Evolutionary conservation across 352 stramenopile genomes (phyloP).

Genomic region (Globisporangium spiculum): DNA sequence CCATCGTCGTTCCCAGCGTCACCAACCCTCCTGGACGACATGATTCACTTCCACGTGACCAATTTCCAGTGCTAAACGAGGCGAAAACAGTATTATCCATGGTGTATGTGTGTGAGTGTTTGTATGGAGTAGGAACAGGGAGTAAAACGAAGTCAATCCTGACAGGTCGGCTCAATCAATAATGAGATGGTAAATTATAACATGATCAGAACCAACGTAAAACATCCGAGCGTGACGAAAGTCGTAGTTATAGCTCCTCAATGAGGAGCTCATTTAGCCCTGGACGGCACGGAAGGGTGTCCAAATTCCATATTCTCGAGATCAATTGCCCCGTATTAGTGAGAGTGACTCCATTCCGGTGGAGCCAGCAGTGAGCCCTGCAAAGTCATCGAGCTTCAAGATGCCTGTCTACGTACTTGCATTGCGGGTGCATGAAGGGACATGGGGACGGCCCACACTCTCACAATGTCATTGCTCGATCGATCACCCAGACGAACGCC

Average conservation of each 20-base stretch:
- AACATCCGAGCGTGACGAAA: neutral
- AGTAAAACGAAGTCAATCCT: neutral
- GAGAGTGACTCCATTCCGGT: too few relatives aligned
- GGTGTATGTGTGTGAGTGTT: constrained; percentile 1
- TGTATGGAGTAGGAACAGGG: neutral
- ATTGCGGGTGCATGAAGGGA: too few relatives aligned
- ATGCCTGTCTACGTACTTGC: too few relatives aligned
- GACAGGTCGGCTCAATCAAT: neutral
- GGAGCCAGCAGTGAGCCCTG: too few relatives aligned
- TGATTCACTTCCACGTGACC: constrained; percentile 47
- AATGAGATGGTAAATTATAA: neutral
- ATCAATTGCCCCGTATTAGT: too few relatives aligned
- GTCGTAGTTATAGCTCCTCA: neutral
- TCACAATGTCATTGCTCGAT: too few relatives aligned
- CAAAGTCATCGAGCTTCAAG: too few relatives aligned
- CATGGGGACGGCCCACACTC: too few relatives aligned
- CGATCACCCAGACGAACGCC: too few relatives aligned
- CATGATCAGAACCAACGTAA: neutral
- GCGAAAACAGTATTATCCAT: neutral
- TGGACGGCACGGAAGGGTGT: too few relatives aligned
- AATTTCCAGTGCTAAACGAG: constrained; percentile 27
- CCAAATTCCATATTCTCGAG: too few relatives aligned
- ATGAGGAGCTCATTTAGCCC: neutral
- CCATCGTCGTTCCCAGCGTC: constrained; percentile 11
- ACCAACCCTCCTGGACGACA: constrained; percentile 40